Evolutionary conservation across 176 grass and related monocot genomes (phyloP).

Genomic region (Tillandsia leiboldiana): DNA sequence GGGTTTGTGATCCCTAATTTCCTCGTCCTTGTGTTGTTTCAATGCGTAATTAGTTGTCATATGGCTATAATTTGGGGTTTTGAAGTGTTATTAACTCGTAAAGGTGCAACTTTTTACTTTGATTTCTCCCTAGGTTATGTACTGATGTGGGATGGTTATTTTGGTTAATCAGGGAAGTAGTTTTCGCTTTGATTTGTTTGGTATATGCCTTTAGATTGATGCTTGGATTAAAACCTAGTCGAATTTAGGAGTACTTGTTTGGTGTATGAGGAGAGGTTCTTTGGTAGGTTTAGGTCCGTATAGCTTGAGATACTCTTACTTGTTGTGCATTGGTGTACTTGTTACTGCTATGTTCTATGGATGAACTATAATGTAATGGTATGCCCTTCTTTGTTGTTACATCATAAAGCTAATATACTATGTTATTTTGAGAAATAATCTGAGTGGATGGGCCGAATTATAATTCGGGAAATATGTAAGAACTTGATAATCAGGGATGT

Average conservation of each 20-base stretch:
- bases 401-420: no score
- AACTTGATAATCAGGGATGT: constrained; percentile 6
- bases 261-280: neutral
- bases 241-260: neutral
- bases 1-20: neutral
- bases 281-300: neutral
- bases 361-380: no score
- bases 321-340: neutral
- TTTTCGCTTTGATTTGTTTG: neutral
- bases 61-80: neutral
- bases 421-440: neutral
- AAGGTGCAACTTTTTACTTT: neutral
- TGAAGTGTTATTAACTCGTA: neutral
- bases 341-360: no score
- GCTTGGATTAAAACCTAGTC: neutral
- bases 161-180: neutral
- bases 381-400: no score
- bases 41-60: neutral
- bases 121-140: neutral
- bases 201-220: neutral
- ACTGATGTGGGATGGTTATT: neutral
- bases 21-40: neutral
- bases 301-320: neutral
- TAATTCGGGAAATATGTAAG: neutral
- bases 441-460: neutral